A percentile compares a stretch with the other conserved stretches of the same genome.
phyloP scores from a whole-genome alignment of 2,329 filamentous ascomycete species.

The Botrytis sinoallii region DNA sequence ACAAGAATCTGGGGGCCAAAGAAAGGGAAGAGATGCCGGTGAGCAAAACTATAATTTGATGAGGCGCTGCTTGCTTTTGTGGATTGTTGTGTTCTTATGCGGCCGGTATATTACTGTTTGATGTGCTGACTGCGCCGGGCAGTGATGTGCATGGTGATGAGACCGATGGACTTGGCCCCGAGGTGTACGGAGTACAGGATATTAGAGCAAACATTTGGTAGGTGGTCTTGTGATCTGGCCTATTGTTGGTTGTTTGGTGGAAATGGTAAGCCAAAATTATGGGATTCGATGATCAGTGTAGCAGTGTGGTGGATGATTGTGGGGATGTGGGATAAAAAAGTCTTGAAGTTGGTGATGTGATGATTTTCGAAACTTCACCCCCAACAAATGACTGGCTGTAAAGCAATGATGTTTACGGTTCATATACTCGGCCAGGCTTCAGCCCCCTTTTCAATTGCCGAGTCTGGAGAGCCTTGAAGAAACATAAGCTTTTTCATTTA shows the following conservation, averaged over 20 bases:
- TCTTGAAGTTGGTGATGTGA: constrained; percentile 7
- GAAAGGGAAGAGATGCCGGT: background rate
- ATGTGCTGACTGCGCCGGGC: background rate
- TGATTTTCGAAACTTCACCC: background rate
- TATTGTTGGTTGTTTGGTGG: background rate
- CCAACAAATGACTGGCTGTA: background rate
- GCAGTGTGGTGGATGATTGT: background rate
- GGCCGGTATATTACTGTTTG: constrained; percentile 2
- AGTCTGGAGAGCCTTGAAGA: constrained; percentile 1
- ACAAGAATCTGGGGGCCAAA: background rate
- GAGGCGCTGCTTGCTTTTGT: background rate
- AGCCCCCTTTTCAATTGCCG: constrained; percentile 4
- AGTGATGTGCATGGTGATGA: background rate
- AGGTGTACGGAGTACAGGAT: background rate
- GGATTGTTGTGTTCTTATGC: background rate
- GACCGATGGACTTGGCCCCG: background rate
- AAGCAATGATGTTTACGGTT: background rate
- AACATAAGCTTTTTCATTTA: background rate
- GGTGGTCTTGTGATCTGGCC: background rate
- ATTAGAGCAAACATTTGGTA: background rate
- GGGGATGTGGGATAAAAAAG: background rate
- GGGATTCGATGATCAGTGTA: background rate
- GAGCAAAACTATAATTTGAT: background rate
- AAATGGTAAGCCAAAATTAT: background rate
- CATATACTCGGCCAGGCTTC: background rate